A percentile compares a stretch with the other conserved stretches of the same genome.
Evolutionary conservation across 2,329 filamentous ascomycete species (phyloP).

Genomic region (Ophiostoma pallidulum): DNA sequence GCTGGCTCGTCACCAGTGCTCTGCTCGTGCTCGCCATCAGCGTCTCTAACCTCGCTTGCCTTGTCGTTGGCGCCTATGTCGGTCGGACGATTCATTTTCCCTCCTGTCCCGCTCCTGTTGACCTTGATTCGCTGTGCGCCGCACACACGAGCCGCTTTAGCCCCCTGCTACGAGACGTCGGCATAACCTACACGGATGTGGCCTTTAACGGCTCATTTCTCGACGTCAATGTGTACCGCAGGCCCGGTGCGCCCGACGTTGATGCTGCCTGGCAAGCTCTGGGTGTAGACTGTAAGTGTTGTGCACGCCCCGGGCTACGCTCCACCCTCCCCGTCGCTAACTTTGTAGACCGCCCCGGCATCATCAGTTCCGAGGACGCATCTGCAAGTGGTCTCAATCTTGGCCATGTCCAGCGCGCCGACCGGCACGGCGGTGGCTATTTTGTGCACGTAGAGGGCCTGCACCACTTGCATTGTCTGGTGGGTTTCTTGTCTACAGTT

Average conservation of each 20-base stretch:
- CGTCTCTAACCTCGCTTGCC: constrained; percentile 1
- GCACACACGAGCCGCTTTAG: constrained; percentile 16
- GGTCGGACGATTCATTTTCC: no score
- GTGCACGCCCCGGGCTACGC: constrained; percentile 28
- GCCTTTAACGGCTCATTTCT: constrained; percentile 49
- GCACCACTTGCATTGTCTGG: constrained; percentile 50
- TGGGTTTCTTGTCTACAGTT: no score
- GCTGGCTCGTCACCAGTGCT: not conserved
- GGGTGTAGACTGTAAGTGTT: constrained; percentile 28
- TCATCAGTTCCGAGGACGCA: constrained; percentile 41
- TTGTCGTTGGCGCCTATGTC: constrained; percentile 2
- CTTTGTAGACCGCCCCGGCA: constrained; percentile 32
- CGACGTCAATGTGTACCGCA: constrained; percentile 43
- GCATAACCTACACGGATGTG: constrained; percentile 24
- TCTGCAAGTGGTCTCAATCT: constrained; percentile 38
- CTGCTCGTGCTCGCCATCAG: not conserved
- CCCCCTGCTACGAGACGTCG: constrained; percentile 26
- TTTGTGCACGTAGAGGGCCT: constrained; percentile 47
- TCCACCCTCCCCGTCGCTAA: no score
- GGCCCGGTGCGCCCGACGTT: constrained; percentile 39
- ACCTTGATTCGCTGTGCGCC: constrained; percentile 13
- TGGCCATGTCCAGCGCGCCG: constrained; percentile 45
- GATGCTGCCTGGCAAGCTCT: constrained; percentile 44
- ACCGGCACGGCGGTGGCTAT: constrained; percentile 49
- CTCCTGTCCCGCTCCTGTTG: not conserved